A percentile compares a stretch with the other conserved stretches of the same genome.
phyloP scores from a whole-genome alignment of 306 rosid species.

The Carpinus fangiana region DNA sequence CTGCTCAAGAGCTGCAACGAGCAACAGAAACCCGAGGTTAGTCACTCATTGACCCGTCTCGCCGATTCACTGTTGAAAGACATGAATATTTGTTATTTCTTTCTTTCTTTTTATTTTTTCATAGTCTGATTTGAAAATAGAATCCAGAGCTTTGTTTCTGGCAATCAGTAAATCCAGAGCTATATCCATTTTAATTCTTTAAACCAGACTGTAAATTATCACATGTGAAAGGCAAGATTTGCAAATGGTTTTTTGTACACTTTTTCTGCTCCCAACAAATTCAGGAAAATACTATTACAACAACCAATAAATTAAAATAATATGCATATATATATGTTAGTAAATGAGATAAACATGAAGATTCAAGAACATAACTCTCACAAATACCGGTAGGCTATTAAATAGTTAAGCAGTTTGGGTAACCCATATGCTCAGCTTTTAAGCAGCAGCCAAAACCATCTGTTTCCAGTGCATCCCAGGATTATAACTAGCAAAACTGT shows the following conservation, averaged over 20 bases:
- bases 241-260: not conserved
- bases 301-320: too few relatives aligned
- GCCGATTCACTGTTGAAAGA: constrained; percentile 1
- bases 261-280: too few relatives aligned
- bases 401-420: not conserved
- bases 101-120: not conserved
- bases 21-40: constrained; percentile 40
- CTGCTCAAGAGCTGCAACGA: constrained; percentile 39
- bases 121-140: not conserved
- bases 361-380: not conserved
- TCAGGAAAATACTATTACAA: too few relatives aligned
- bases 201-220: not conserved
- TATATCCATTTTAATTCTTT: not conserved
- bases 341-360: not conserved
- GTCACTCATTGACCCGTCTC: constrained; percentile 9
- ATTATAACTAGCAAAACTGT: not conserved
- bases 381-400: not conserved
- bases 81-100: not conserved
- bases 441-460: not conserved
- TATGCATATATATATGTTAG: not conserved
- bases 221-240: not conserved
- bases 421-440: not conserved
- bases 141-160: not conserved
- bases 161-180: not conserved
- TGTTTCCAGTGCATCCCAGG: not conserved